A percentile compares a stretch with the other conserved stretches of the same genome.
phyloP scores from a whole-genome alignment of 176 grass and related monocot genomes.

The Stipa capillata region DNA sequence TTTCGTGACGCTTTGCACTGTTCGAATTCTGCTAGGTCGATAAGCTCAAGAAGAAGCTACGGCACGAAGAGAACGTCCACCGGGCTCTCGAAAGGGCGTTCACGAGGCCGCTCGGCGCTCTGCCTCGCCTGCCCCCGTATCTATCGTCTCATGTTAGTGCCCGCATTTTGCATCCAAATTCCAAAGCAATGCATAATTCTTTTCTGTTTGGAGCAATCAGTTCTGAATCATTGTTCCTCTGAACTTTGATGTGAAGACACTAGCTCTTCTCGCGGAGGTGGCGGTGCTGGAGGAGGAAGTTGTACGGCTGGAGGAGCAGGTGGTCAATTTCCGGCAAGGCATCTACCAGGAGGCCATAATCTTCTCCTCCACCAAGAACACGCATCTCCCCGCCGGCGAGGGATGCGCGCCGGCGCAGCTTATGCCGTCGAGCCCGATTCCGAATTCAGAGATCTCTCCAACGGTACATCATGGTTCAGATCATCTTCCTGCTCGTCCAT shows the following conservation, averaged over 20 bases:
- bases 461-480: slow-evolving; percentile 9
- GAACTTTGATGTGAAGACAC: slow-evolving; percentile 42
- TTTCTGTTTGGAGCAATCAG: background rate
- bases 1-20: background rate
- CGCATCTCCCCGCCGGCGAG: slow-evolving; percentile 5
- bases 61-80: slow-evolving; percentile 97
- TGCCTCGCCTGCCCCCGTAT: slow-evolving; percentile 94
- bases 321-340: slow-evolving; percentile 92
- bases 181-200: background rate
- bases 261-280: slow-evolving; percentile 92
- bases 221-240: background rate
- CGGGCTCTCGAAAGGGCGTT: slow-evolving; percentile 91
- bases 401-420: slow-evolving; percentile 15
- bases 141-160: slow-evolving; percentile 73
- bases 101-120: slow-evolving; percentile 84
- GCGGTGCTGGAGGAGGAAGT: slow-evolving; percentile 97
- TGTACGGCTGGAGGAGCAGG: slow-evolving; percentile 88
- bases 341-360: slow-evolving; percentile 93
- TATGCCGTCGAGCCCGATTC: slow-evolving; percentile 10
- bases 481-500: slow-evolving; percentile 10
- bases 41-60: slow-evolving; percentile 91
- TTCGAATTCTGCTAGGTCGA: slow-evolving; percentile 63
- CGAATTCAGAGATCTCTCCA: slow-evolving; percentile 1
- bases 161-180: background rate
- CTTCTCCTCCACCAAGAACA: slow-evolving; percentile 47